A percentile compares a stretch with the other conserved stretches of the same genome.
Evolutionary conservation across 768 basidiomycete genomes (phyloP).

Genomic region (Kwoniella newhampshirensis): DNA sequence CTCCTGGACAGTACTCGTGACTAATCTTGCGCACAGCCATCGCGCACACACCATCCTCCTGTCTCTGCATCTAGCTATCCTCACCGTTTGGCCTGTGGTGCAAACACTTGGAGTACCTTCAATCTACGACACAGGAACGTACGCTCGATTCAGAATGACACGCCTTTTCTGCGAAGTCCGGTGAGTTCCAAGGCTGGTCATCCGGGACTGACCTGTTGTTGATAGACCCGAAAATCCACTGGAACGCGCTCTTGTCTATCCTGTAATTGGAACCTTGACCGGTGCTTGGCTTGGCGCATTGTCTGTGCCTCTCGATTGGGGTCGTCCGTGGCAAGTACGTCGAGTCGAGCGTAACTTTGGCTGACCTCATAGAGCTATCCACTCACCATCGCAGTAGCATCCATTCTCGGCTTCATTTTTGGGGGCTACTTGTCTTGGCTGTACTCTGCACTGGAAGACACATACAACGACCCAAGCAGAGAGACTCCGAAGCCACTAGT

Average conservation of each 20-base stretch:
- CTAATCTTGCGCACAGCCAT: constrained; percentile 55
- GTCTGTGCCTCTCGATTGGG: constrained; percentile 93
- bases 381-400: constrained; percentile 32
- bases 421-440: constrained; percentile 31
- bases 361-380: constrained; percentile 38
- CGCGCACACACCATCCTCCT: constrained; percentile 66
- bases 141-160: constrained; percentile 68
- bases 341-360: neutral
- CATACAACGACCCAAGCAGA: constrained; percentile 3
- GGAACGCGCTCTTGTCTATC: constrained; percentile 77
- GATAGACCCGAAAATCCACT: constrained; percentile 59
- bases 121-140: constrained; percentile 56
- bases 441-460: constrained; percentile 23
- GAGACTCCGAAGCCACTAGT: neutral
- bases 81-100: constrained; percentile 67
- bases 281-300: constrained; percentile 81
- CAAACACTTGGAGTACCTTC: constrained; percentile 69
- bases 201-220: constrained; percentile 49
- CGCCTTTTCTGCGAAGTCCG: constrained; percentile 76
- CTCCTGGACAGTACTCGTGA: neutral
- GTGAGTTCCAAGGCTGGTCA: constrained; percentile 61
- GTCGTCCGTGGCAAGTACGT: constrained; percentile 91
- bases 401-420: constrained; percentile 40
- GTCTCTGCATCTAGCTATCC: constrained; percentile 66
- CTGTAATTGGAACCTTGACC: constrained; percentile 67